A percentile compares a stretch with the other conserved stretches of the same genome.
phyloP scores from a whole-genome alignment of 441 rosid species.

The Dalechampia spathulata region DNA sequence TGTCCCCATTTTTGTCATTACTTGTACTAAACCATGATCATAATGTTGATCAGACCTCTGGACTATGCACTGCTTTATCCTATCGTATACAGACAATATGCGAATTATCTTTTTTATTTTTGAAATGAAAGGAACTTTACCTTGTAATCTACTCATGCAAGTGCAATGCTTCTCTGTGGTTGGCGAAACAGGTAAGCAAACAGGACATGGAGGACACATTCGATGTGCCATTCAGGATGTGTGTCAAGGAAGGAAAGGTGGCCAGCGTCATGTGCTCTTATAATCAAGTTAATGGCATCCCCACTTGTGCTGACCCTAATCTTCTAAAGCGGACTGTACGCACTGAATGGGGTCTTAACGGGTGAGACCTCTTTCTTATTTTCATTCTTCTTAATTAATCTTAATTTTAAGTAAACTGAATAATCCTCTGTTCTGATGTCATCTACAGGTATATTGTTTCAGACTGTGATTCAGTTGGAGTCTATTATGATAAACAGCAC shows the following conservation, averaged over 20 bases:
- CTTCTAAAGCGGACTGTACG: conserved; percentile 61
- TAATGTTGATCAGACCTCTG: too few relatives aligned
- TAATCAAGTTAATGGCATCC: conserved; percentile 89
- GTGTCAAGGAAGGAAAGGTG: conserved; percentile 75
- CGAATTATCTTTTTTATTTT: too few relatives aligned
- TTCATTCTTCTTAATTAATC: background rate
- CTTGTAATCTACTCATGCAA: too few relatives aligned
- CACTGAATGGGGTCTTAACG: conserved; percentile 68
- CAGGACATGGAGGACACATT: conserved; percentile 85
- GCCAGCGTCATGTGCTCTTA: conserved; percentile 98
- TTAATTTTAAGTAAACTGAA: background rate
- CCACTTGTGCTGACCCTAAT: conserved; percentile 88
- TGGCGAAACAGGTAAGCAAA: conserved; percentile 57
- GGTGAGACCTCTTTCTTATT: too few relatives aligned
- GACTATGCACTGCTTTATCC: background rate
- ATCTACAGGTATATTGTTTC: conserved; percentile 66
- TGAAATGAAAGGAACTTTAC: too few relatives aligned
- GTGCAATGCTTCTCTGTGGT: background rate
- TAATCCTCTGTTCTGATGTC: background rate
- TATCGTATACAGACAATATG: background rate
- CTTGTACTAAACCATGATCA: background rate
- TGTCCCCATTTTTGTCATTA: background rate
- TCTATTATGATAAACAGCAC: conserved; percentile 59
- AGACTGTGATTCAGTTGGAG: conserved; percentile 89
- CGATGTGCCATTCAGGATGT: conserved; percentile 73